phyloP scores from a whole-genome alignment of 192 early-diverging fungal species.

The Mortierella antarctica region DNA sequence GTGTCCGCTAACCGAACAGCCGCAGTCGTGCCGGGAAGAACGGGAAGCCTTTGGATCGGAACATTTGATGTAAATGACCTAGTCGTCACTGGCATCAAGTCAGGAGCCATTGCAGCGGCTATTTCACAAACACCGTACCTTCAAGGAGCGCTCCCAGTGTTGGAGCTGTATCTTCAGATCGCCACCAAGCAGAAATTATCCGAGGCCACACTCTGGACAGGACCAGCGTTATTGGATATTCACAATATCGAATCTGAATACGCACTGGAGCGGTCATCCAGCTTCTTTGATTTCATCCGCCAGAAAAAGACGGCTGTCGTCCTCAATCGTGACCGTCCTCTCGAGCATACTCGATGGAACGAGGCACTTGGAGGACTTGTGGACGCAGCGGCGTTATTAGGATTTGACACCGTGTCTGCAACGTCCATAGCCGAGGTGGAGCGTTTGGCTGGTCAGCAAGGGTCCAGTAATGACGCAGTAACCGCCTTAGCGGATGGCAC shows the following conservation, averaged over 20 bases:
- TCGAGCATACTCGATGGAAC: conserved; percentile 37
- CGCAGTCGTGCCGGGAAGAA: conserved; percentile 8
- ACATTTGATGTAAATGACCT: conserved; percentile 27
- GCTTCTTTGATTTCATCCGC: conserved; percentile 10
- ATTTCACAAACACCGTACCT: conserved; percentile 41
- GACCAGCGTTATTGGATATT: conserved; percentile 22
- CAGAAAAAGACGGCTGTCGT: conserved; percentile 29
- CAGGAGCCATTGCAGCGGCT: conserved; percentile 12
- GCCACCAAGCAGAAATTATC: conserved; percentile 18
- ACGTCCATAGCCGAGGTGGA: conserved; percentile 25
- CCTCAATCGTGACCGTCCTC: conserved; percentile 21
- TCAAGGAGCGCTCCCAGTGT: conserved; percentile 35
- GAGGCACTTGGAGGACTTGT: conserved; percentile 41
- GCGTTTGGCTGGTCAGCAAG: neutral
- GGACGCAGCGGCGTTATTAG: conserved; percentile 26
- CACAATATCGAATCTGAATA: conserved; percentile 21
- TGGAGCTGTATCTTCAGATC: conserved; percentile 32
- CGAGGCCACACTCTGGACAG: conserved; percentile 17
- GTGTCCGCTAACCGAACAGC: conserved; percentile 1
- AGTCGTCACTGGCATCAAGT: conserved; percentile 12
- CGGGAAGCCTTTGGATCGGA: conserved; percentile 33
- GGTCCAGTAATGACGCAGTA: neutral
- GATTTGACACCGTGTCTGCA: conserved; percentile 36
- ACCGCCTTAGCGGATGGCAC: no score
- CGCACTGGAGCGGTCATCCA: neutral